A percentile compares a stretch with the other conserved stretches of the same genome.
Conservation (phyloP, 2,329 filamentous ascomycete genomes). For the Penicillium freii region DNA sequence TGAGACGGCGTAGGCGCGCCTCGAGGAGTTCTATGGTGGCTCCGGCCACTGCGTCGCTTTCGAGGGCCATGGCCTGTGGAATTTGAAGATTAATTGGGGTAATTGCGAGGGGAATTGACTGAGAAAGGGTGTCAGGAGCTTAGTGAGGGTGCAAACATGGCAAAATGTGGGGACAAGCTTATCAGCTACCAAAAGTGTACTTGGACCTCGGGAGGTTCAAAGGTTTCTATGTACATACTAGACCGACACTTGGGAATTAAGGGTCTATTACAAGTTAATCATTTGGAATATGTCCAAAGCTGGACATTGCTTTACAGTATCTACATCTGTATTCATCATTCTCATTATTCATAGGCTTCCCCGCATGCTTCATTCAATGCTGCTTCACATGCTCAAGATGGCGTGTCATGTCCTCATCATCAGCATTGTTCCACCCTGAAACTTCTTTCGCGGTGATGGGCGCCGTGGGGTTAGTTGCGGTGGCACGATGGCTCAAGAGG, state of each 20-base stretch:
- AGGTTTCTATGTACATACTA: not conserved
- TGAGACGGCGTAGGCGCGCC: constrained; percentile 44
- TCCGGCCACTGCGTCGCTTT: constrained; percentile 37
- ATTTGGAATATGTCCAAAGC: not conserved
- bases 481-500: constrained; percentile 19
- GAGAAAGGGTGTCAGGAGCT: constrained; percentile 5
- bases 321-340: constrained; percentile 11
- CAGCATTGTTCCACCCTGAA: constrained; percentile 9
- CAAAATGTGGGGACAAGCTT: constrained; percentile 24
- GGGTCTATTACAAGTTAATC: not conserved
- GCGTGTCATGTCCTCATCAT: constrained; percentile 11
- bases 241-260: not conserved
- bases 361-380: constrained; percentile 1
- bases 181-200: not conserved
- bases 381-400: constrained; percentile 15
- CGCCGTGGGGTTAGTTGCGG: constrained; percentile 8
- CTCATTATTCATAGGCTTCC: constrained; percentile 19
- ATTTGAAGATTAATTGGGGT: not conserved
- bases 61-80: constrained; percentile 30
- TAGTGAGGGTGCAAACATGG: constrained; percentile 20
- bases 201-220: not conserved
- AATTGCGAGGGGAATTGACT: not conserved
- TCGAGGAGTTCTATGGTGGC: constrained; percentile 47
- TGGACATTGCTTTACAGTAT: not conserved
- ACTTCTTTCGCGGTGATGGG: constrained; percentile 10